Evolutionary conservation across 2,329 filamentous ascomycete genomes (phyloP), one percentile per base, ranked within the genome.

Genomic region (Alternaria ventricosa): DNA sequence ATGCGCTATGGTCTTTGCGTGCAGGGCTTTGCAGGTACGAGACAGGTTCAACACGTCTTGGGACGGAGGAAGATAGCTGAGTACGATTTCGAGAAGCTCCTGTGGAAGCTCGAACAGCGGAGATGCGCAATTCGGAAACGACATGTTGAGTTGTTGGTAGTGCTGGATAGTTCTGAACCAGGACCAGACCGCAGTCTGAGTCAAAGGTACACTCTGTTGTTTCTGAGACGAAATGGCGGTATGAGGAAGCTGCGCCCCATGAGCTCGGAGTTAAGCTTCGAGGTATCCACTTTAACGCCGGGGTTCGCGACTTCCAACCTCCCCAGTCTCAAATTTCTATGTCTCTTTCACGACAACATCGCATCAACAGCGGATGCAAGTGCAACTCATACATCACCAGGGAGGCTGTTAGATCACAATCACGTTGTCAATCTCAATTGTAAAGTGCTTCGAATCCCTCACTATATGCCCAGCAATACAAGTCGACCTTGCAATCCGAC

Each of bases 381-480:
- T 9, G 1, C 33, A 36, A 15, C 33, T 3, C 1, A 15, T n/a
- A n/a, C 0, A 36, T n/a, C 33, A 36, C 33, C 33, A 5, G 33
- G 33, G 33, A 36, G 33, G 33, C 4, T 36, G 33, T n/a, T 0
- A 36, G 4, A n/a, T 36, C 33, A 36, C 15, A 36, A 36, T 36
- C 33, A 36, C 7, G 33, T 9, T 36, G 33, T n/a, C 15, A 9
- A 36, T 36, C 33, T n/a, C 33, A 36, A 36, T 36, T 1, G 33
- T 36, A 5, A 2, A 15, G 33, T 36, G 33, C 15, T n/a, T 36
- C 33, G 33, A 36, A 36, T 36, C 2, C 8, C 33, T 36, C 2
- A 9, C 1, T 5, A 36, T 9, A 1, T 3, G 2, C 1, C 1
- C 33, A 9, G 33, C 33, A 7, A 36, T 8, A 1, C 9, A 0